A percentile compares a stretch with the other conserved stretches of the same genome.
Evolutionary conservation across 1,139 yeast genomes (phyloP).

Genomic region (Spencermartinsiella ligniputridi): DNA sequence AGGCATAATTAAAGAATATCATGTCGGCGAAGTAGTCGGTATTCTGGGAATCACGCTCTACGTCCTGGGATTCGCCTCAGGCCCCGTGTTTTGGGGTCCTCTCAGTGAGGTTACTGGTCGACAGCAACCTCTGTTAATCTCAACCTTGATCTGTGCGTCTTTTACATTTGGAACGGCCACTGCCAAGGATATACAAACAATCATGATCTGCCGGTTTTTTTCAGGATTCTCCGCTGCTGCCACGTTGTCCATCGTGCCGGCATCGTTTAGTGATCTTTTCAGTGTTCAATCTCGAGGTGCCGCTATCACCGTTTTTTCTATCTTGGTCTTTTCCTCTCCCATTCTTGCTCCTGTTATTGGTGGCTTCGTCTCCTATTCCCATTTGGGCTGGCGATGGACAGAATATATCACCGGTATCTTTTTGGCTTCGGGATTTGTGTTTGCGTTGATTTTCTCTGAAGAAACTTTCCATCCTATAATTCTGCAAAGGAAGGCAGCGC

Average conservation of each 20-base stretch:
- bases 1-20: conserved; percentile 28
- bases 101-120: conserved; percentile 8
- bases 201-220: conserved; percentile 68
- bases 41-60: conserved; percentile 60
- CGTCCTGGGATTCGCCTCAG: conserved; percentile 78
- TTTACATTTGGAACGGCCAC: conserved; percentile 70
- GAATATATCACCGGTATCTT: conserved; percentile 50
- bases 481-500: conserved; percentile 43
- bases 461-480: conserved; percentile 47
- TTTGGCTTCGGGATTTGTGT: conserved; percentile 35
- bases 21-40: conserved; percentile 32
- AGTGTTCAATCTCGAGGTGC: conserved; percentile 57
- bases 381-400: conserved; percentile 56
- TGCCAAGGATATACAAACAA: conserved; percentile 64
- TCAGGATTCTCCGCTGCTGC: conserved; percentile 76
- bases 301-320: conserved; percentile 56
- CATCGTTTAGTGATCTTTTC: conserved; percentile 72
- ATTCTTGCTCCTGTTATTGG: conserved; percentile 57
- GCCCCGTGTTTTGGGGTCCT: conserved; percentile 60
- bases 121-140: background rate
- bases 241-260: conserved; percentile 78
- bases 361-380: conserved; percentile 32
- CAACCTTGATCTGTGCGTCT: conserved; percentile 29
- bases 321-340: conserved; percentile 68
- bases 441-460: conserved; percentile 53